Evolutionary conservation across 1,284 basidiomycete species (phyloP).

Genomic region (Coniferiporia sulphurascens): DNA sequence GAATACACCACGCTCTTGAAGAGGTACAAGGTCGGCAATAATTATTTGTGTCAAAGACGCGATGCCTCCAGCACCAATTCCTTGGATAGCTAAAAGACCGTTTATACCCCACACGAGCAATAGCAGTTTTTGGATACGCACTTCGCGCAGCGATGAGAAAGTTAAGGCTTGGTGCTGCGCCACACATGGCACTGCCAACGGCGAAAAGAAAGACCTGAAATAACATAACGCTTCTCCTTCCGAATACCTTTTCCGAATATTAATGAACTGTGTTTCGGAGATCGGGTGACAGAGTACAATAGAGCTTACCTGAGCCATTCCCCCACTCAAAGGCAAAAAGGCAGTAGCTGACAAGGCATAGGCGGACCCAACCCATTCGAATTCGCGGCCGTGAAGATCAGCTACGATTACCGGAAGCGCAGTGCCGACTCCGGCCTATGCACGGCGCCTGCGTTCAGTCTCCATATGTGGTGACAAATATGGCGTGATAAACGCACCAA

Average conservation of each 20-base stretch:
- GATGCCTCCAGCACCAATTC: slow-evolving; percentile 32
- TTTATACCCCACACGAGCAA: neutral
- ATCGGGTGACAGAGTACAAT: neutral
- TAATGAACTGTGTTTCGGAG: neutral
- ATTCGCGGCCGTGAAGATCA: slow-evolving; percentile 23
- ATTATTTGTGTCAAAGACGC: slow-evolving; percentile 29
- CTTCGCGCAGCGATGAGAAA: slow-evolving; percentile 39
- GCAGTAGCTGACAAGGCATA: slow-evolving; percentile 24
- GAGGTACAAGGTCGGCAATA: slow-evolving; percentile 34
- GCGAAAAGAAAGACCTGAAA: slow-evolving; percentile 32
- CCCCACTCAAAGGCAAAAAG: slow-evolving; percentile 23
- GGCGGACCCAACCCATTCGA: slow-evolving; percentile 26
- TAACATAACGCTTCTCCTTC: slow-evolving; percentile 32
- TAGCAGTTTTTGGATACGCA: neutral
- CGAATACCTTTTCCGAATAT: slow-evolving; percentile 27
- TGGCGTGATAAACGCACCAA: slow-evolving; percentile 7
- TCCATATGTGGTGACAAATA: neutral
- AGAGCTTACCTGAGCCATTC: slow-evolving; percentile 19
- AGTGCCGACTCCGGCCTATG: slow-evolving; percentile 14
- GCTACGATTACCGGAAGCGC: slow-evolving; percentile 24
- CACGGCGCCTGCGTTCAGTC: neutral
- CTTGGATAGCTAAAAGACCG: slow-evolving; percentile 26
- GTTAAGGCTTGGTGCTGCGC: slow-evolving; percentile 37
- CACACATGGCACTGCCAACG: slow-evolving; percentile 36
- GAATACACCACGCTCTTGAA: slow-evolving; percentile 36